Evolutionary conservation across 2,329 filamentous ascomycete genomes (phyloP).

Genomic region (Colletotrichum melonis): DNA sequence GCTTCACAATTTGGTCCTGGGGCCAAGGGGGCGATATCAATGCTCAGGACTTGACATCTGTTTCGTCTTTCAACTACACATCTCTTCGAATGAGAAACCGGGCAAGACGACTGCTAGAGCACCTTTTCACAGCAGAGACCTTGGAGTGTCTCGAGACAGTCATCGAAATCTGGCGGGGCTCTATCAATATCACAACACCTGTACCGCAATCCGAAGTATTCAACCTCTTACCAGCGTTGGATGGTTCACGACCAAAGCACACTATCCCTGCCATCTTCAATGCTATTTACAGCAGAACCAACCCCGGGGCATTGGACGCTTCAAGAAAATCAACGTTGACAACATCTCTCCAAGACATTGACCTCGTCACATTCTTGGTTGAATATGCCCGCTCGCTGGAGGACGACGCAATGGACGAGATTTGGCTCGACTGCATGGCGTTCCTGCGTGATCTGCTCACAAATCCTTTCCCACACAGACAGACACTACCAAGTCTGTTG

Average conservation of each 20-base stretch:
- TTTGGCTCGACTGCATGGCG: constrained; percentile 93
- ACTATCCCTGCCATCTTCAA: constrained; percentile 96
- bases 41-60: constrained; percentile 73
- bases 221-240: constrained; percentile 88
- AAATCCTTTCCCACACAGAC: constrained; percentile 94
- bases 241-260: constrained; percentile 90
- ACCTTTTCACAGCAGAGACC: constrained; percentile 91
- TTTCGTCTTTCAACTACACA: constrained; percentile 89
- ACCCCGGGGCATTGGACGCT: constrained; percentile 81
- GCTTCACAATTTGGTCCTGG: constrained; percentile 97
- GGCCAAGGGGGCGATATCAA: constrained; percentile 72
- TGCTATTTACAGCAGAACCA: constrained; percentile 93
- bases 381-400: constrained; percentile 91
- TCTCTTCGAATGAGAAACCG: constrained; percentile 92
- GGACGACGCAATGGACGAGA: constrained; percentile 97
- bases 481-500: constrained; percentile 85
- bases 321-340: constrained; percentile 89
- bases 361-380: constrained; percentile 88
- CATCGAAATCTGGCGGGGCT: constrained; percentile 82
- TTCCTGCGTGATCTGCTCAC: constrained; percentile 91
- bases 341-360: constrained; percentile 83
- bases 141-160: constrained; percentile 94
- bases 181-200: constrained; percentile 55
- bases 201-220: constrained; percentile 76
- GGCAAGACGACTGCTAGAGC: constrained; percentile 87